These are phyloP conservation scores for Reutealis trisperma DNA, from an alignment of 345 rosid genomes.

Conservation along the genomic window DNA sequence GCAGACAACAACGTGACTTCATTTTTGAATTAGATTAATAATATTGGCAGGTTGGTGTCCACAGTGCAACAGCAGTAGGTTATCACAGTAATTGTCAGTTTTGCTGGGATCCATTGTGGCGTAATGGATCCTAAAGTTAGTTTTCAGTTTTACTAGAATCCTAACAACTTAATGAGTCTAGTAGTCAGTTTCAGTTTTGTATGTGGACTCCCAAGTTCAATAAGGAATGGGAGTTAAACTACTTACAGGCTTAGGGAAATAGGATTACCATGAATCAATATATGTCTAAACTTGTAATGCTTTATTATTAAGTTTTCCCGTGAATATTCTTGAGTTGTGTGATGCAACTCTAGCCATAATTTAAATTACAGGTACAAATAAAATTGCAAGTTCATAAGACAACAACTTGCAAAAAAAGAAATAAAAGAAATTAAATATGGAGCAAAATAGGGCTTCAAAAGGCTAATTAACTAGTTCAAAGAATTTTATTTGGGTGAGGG, in stretches of 20 bases:
- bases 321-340: background rate
- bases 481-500: too few relatives aligned
- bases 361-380: background rate
- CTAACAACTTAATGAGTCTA: background rate
- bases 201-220: background rate
- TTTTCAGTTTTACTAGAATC: background rate
- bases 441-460: slow-evolving; percentile 4
- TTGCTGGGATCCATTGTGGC: background rate
- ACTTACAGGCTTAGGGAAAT: background rate
- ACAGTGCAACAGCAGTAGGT: background rate
- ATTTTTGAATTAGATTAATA: background rate
- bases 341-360: background rate
- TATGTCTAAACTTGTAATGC: background rate
- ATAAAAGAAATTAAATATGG: background rate
- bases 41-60: background rate
- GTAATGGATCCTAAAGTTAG: background rate
- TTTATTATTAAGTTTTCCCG: background rate
- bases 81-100: background rate
- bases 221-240: background rate
- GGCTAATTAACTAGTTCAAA: slow-evolving; percentile 1
- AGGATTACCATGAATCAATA: background rate
- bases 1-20: background rate
- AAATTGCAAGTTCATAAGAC: background rate
- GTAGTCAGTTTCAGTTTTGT: background rate
- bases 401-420: background rate